Evolutionary conservation across 306 rosid species (phyloP), one percentile per base, ranked within the genome.

Genomic region (Malus fusca): DNA sequence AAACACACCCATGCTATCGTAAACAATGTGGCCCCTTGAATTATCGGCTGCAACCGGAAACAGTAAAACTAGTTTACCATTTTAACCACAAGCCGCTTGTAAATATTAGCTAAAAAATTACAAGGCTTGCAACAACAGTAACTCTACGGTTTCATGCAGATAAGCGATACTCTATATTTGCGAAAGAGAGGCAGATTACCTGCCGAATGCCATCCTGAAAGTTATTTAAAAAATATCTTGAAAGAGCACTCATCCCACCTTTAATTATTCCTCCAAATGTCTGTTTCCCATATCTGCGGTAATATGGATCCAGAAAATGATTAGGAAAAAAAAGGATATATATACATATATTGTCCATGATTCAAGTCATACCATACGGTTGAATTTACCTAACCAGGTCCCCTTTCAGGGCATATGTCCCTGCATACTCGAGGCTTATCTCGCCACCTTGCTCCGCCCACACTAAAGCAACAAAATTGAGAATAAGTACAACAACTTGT

Each of bases 381-480:
- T 35, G 46, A 71, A 71, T 56, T 82, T 83, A 92, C 98, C 97
- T 86, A 66, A 90, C 97, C 51, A 95, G 88, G 85, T 95, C 97
- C 60, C 98, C 98, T 80, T 95, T 95, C 77, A 95, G 87, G 60
- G 98, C 98, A 83, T 84, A 76, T 72, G 97, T 92, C 80, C 97
- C 97, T 17, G 97, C 87, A 77, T 95, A 95, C 82, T 88, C 93
- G 1, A 92, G 91, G 87, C 99, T 95, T 80, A 95, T 75, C 90
- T 92, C 97, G 46, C 90, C 97, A 44, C 99, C 97, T 83, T 95
- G 97, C 79, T 90, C 97, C 56, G 97, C 97, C 97, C 93, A 95
- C 79, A 84, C 99, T 90, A 79, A 68, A 75, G 68, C 72, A 65
- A 76, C 72, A 65, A 64, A 66, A 53, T 62, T 79, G 63, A 87